Evolutionary conservation across 495 filamentous ascomycete species (phyloP).

Genomic region (Neurospora hispaniola): DNA sequence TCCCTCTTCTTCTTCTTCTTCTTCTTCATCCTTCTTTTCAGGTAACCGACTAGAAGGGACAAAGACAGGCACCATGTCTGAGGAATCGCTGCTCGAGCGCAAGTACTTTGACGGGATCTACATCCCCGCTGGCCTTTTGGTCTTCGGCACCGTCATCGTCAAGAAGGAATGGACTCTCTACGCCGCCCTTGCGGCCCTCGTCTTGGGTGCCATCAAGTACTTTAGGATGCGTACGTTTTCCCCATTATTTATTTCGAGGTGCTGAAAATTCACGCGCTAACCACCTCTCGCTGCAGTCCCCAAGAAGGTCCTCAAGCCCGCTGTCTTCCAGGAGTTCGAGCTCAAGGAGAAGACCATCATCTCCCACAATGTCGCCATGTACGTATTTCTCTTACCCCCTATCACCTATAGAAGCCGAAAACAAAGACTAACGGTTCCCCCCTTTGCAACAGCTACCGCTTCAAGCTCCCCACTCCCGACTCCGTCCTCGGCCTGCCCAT

Average conservation of each 20-base stretch:
- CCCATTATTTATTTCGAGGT: background rate
- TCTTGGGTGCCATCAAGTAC: constrained; percentile 54
- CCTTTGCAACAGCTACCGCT: constrained; percentile 60
- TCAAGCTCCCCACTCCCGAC: constrained; percentile 62
- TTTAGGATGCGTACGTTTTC: constrained; percentile 41
- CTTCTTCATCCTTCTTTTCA: constrained; percentile 3
- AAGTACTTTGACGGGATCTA: constrained; percentile 62
- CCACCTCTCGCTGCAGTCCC: constrained; percentile 39
- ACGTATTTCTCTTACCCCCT: constrained; percentile 11
- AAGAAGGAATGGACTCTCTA: constrained; percentile 70
- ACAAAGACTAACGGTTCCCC: constrained; percentile 4
- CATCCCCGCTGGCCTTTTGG: constrained; percentile 71
- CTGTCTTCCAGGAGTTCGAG: constrained; percentile 77
- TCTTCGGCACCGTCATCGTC: constrained; percentile 63
- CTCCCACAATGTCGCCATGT: constrained; percentile 96
- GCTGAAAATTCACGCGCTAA: constrained; percentile 15
- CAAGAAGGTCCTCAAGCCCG: constrained; percentile 75
- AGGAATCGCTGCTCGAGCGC: constrained; percentile 22
- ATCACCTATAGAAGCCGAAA: background rate
- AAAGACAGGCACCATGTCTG: constrained; percentile 13
- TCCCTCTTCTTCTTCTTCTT: background rate
- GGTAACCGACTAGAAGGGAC: background rate
- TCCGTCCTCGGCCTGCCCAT: constrained; percentile 92
- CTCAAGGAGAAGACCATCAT: constrained; percentile 84
- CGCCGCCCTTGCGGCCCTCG: constrained; percentile 52